Base-by-base conservation (phyloP, 2,329 filamentous ascomycete species). In the Leptographium galeiforme region DNA sequence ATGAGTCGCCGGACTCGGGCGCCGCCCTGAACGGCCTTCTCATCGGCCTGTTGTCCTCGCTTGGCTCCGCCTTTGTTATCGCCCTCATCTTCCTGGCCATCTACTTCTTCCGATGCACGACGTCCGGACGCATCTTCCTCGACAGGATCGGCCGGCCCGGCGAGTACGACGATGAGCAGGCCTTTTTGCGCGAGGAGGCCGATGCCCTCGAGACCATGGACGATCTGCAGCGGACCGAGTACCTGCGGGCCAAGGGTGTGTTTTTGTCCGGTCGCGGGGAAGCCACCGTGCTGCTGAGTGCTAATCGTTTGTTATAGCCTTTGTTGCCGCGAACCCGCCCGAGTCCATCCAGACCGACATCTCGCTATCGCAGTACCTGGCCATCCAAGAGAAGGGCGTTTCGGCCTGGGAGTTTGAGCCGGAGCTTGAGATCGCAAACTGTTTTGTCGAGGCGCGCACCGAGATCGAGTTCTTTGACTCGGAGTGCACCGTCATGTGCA, bases 391-490 rank as follows among this genome's bases (percentile, higher is more conserved):
- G 72, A 98, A 98, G 69, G 93, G 93, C 50, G 91, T 98, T n/a
- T 95, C 93, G 6, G 93, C 93, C 8, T 98, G 93, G 93, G 93
- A 98, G 68, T 98, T 98, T 63, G 93, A 97, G 68, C 93, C 93
- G n/a, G 93, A 98, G 68, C 73, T 97, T 39, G 93, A 98, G 69
- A 96, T 97, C 61, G 93, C 93, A 60, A 97, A 97, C 69, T 98
- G 93, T 69, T 98, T 98, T 65, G 93, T 98, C 58, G 91, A 98
- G 70, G 91, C 74, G 43, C 82, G 93, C 59, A 98, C 93, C 12
- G 93, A 98, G 68, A 95, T 98, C 58, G 93, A 98, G 67, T 98
- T 98, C 71, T 98, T 95, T 65, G 93, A 98, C 68, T 93, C 89
- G 2, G 93, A 95, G 67, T 97, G 91, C 72, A 95, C 90, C 61